These are phyloP conservation scores for Curvularia lunata DNA, from an alignment of 2,329 filamentous ascomycete species.

Conservation along the genomic window DNA sequence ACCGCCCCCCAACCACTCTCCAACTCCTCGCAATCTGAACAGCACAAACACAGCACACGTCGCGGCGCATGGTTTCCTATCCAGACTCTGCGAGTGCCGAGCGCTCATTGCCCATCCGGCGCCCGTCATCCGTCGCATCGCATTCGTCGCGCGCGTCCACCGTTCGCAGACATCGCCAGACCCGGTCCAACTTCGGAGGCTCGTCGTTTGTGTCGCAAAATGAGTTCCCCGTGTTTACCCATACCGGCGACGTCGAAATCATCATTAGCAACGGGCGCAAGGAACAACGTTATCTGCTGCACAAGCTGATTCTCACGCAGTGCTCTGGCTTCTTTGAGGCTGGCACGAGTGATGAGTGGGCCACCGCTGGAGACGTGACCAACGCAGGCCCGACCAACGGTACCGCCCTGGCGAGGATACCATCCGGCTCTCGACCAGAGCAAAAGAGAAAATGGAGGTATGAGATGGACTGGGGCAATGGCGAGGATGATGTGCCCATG, in stretches of 20 bases:
- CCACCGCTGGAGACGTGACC: slow-evolving; percentile 50
- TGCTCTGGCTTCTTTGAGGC: slow-evolving; percentile 95
- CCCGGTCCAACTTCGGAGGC: slow-evolving; percentile 80
- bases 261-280: slow-evolving; percentile 71
- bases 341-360: slow-evolving; percentile 81
- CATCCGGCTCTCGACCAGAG: slow-evolving; percentile 44
- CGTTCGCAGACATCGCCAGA: slow-evolving; percentile 72
- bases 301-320: slow-evolving; percentile 84
- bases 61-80: slow-evolving; percentile 66
- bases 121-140: slow-evolving; percentile 68
- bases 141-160: slow-evolving; percentile 59
- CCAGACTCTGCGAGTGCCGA: slow-evolving; percentile 60
- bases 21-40: slow-evolving; percentile 8
- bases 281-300: slow-evolving; percentile 85
- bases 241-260: slow-evolving; percentile 93
- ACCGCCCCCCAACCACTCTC: slow-evolving; percentile 10
- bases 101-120: slow-evolving; percentile 65
- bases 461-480: slow-evolving; percentile 78
- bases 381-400: slow-evolving; percentile 31
- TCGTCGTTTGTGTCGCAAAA: slow-evolving; percentile 74
- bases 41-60: slow-evolving; percentile 5
- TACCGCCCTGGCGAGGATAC: slow-evolving; percentile 50
- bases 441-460: slow-evolving; percentile 79
- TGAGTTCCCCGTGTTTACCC: slow-evolving; percentile 89
- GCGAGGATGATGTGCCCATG: slow-evolving; percentile 79